Conservation (phyloP, 2,329 filamentous ascomycete species). For the Colletotrichum cordylinicola region DNA sequence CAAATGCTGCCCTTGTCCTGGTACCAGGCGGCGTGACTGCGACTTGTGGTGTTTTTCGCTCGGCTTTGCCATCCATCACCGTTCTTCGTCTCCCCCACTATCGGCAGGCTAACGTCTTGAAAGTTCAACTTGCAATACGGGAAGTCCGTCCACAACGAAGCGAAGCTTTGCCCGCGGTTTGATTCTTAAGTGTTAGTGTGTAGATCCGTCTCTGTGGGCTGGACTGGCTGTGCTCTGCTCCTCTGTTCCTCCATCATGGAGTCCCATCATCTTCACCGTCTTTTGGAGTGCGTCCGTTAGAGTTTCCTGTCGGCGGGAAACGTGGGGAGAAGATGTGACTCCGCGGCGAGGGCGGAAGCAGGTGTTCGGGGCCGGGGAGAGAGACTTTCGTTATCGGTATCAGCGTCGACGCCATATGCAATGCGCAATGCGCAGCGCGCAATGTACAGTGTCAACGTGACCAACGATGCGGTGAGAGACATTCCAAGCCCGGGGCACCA, state of each 20-base stretch:
- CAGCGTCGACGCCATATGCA: not conserved
- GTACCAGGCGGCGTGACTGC: not conserved
- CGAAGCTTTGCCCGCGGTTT: not conserved
- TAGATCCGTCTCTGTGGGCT: not conserved
- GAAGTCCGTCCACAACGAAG: not conserved
- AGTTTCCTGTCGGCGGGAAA: not conserved
- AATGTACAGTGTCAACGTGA: not conserved
- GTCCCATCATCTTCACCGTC: slow-evolving; percentile 1
- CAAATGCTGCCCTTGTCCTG: not conserved
- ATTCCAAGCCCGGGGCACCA: not conserved
- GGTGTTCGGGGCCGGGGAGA: not conserved
- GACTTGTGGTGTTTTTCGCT: not conserved
- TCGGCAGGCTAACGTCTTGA: not conserved
- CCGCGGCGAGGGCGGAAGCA: not conserved
- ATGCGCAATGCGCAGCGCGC: not conserved
- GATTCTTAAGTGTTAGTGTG: not conserved
- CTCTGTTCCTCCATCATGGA: not conserved
- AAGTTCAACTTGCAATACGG: not conserved
- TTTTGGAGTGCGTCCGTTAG: not conserved
- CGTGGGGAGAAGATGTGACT: not conserved
- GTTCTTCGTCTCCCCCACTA: not conserved
- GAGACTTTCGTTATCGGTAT: not conserved
- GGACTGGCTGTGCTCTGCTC: not conserved
- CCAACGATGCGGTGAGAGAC: not conserved
- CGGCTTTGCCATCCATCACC: not conserved